These are phyloP conservation scores for Nadsonia fulvescens DNA, from an alignment of 805 yeast species.

Conservation along the genomic window DNA sequence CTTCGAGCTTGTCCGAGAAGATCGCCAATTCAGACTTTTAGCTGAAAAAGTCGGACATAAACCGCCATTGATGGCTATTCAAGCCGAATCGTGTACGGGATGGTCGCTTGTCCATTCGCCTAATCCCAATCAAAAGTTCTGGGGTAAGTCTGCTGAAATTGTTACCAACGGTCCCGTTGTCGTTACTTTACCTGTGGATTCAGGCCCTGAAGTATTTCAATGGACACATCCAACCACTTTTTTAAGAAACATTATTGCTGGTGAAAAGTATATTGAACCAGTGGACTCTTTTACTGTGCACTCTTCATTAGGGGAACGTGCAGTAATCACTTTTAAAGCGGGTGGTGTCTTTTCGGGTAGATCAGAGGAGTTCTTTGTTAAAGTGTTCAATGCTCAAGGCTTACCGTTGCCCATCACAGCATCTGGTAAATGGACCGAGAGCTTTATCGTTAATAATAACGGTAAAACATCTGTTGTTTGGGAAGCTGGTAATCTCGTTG, in stretches of 20 bases:
- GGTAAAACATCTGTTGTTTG: conserved; percentile 29
- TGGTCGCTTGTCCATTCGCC: conserved; percentile 36
- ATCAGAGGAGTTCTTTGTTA: conserved; percentile 37
- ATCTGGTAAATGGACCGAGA: conserved; percentile 74
- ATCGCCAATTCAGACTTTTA: conserved; percentile 51
- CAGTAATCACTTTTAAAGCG: conserved; percentile 56
- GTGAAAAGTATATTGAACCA: conserved; percentile 90
- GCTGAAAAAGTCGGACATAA: conserved; percentile 79
- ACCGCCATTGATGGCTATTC: conserved; percentile 72
- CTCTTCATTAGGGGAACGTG: conserved; percentile 49
- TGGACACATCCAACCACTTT: conserved; percentile 76
- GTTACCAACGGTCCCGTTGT: conserved; percentile 53
- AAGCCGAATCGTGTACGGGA: conserved; percentile 40
- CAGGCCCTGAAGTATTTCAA: conserved; percentile 50
- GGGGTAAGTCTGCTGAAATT: conserved; percentile 88
- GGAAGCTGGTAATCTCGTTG: conserved; percentile 50
- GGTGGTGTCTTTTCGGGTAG: conserved; percentile 79
- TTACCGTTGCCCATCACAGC: conserved; percentile 5
- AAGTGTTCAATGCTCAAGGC: conserved; percentile 21
- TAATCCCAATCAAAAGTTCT: conserved; percentile 58
- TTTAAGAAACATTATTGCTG: conserved; percentile 77
- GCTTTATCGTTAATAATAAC: conserved; percentile 27
- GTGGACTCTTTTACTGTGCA: conserved; percentile 44
- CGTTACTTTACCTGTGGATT: conserved; percentile 30
- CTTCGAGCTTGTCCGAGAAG: conserved; percentile 75